Evolutionary conservation across 495 filamentous ascomycete genomes (phyloP).

Genomic region (Aspergillus nidulans): DNA sequence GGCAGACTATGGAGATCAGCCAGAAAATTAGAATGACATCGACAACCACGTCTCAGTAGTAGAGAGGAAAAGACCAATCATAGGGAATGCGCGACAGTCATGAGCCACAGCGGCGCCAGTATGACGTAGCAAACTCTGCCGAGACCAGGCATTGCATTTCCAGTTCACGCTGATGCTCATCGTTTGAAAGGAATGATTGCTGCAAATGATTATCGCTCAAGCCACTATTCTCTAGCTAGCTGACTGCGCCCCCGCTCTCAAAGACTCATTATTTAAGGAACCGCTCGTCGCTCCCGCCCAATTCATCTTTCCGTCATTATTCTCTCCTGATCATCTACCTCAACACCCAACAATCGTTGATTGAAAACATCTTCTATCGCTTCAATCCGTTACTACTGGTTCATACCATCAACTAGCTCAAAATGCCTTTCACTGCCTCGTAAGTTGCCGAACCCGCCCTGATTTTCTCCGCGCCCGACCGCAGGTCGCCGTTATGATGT

Average conservation of each 20-base stretch:
- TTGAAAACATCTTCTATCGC: background rate
- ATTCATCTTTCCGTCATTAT: background rate
- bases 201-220: conserved; percentile 4
- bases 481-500: background rate
- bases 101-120: conserved; percentile 9
- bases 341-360: conserved; percentile 1
- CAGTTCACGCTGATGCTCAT: background rate
- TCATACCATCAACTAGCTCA: conserved; percentile 18
- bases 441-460: conserved; percentile 32
- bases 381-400: background rate
- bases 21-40: background rate
- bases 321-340: background rate
- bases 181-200: background rate
- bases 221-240: background rate
- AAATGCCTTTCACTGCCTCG: conserved; percentile 63
- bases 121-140: conserved; percentile 7
- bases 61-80: conserved; percentile 2
- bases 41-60: background rate
- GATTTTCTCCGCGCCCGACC: background rate
- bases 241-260: conserved; percentile 1
- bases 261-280: conserved; percentile 6
- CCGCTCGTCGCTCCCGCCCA: conserved; percentile 1
- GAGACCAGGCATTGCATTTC: background rate
- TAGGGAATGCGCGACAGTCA: background rate
- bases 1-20: background rate